Base-by-base conservation (phyloP, 2,329 filamentous ascomycete genomes). In the Cladobotryum protrusum region DNA sequence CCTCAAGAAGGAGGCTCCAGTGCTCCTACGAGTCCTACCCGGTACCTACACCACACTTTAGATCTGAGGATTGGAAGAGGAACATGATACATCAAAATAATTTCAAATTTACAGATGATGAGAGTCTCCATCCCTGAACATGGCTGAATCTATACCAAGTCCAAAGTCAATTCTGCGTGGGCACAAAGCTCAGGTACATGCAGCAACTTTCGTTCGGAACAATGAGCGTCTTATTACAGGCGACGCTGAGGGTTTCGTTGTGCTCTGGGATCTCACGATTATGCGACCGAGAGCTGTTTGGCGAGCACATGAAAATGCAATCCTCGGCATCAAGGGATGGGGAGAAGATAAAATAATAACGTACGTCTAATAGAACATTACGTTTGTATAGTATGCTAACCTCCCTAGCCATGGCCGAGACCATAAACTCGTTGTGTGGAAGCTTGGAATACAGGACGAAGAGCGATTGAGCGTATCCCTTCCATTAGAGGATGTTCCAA, bases 181-280 rank as follows among this genome's bases (percentile, higher is more conserved):
- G 47, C 93, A 97, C 71, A 78, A 81, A 48, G 78, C 86, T 1
- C 83, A 89, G 56, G 83, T 96, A 43, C 90, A 96, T 63, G 80
- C 82, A 17, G 76, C 91, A 4, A 72, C 78, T 47, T 92, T 97
- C 63, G 74, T 89, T 57, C 77, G 81, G 47, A 67, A 72, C 37
- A 96, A 96, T 64, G 76, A 81, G 51, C 85, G 88, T 33, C 81
- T 99, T 5, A 73, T 89, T 12, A 93, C 89, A 1, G 92, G 87
- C 34, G 93, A 99, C 68, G 87, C 89, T 8, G 87, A 96, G 39
- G 93, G 93, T 52, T 96, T 86, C 77, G 75, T 96, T 33, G 79
- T 95, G 6, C 71, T 90, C 18, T 99, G 93, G 93, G 85, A 88
- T 63, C 72, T 95, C 36, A 78, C 85, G 20, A 87, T 84, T 46